Evolutionary conservation across 1,139 yeast species (phyloP), one percentile per base, ranked within the genome.

Genomic region (Hanseniaspora sp.): DNA sequence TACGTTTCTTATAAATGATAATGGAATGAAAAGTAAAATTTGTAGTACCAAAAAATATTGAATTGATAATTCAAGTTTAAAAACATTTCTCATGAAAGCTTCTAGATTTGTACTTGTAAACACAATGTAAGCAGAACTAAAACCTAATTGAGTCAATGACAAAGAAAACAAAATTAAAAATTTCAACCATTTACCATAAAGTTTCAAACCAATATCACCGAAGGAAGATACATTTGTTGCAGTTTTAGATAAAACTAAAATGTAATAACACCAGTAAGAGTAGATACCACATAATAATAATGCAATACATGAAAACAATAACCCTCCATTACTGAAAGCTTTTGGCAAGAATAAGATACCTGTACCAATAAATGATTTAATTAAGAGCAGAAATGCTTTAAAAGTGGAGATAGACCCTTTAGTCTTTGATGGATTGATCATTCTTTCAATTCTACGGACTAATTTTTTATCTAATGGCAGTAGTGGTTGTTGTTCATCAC

Each of bases 311-410:
- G 84, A 80, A 61, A 83, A 82, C 1, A 71, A 31, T 52, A 84
- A 66, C 0, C 94, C 94, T 56, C 94, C 94, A 65, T 83, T 83
- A 59, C 73, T 71, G 64, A 84, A 84, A 0, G 86, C 92, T 51
- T 78, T 75, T 2, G 94, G 92, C 47, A 84, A 69, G 59, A 84
- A 84, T 18, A 84, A 68, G 2, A 84, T 80, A n/a, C 94, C 94
- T 0, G 90, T 82, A 0, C 94, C 94, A 13, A 84, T 82, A 57
- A 84, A 76, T 0, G 88, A 80, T 67, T 84, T 84, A 61, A 84
- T 73, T 57, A 84, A 71, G 52, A 84, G 69, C 58, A 84, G 77
- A 61, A 81, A 84, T 0, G 88, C 82, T 61, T 82, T 83, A 31
- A 71, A 57, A 5, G 85, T 82, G 1, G 86, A 78, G 0, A 87